phyloP scores from a whole-genome alignment of 1,139 yeast species.

The Diutina mesorugosa region DNA sequence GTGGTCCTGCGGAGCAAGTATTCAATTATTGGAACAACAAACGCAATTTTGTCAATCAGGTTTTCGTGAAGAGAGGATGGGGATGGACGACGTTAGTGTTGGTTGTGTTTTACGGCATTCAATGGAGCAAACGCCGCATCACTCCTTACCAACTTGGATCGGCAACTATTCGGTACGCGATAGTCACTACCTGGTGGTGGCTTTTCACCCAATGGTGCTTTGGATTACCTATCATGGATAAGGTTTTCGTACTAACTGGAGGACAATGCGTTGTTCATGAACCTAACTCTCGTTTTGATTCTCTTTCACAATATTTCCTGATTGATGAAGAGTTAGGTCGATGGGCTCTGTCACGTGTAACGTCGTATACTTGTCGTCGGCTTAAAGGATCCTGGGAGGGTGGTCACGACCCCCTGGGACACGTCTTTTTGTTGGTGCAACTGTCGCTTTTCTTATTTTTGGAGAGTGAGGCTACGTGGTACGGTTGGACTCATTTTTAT shows the following conservation, averaged over 20 bases:
- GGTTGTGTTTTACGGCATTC: conserved; percentile 14
- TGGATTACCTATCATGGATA: conserved; percentile 84
- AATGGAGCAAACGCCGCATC: not conserved
- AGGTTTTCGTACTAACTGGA: conserved; percentile 68
- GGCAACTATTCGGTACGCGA: conserved; percentile 24
- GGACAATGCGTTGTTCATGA: conserved; percentile 42
- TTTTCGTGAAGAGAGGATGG: conserved; percentile 88
- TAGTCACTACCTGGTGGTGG: conserved; percentile 69
- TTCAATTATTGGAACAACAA: conserved; percentile 50
- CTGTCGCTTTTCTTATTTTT: conserved; percentile 58
- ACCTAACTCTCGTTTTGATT: not conserved
- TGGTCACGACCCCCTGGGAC: conserved; percentile 96
- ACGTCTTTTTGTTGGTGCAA: conserved; percentile 67
- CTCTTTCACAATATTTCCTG: not conserved
- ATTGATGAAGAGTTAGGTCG: not conserved
- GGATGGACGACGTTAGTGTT: conserved; percentile 59
- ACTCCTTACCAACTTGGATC: not conserved
- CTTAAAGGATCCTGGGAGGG: conserved; percentile 72
- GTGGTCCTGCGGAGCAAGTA: conserved; percentile 15
- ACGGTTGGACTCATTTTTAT: conserved; percentile 8
- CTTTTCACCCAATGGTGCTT: conserved; percentile 83
- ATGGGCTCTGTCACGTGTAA: conserved; percentile 2
- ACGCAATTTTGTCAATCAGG: conserved; percentile 50
- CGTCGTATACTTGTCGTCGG: conserved; percentile 45
- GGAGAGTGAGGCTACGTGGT: conserved; percentile 41